Evolutionary conservation across 441 rosid genomes (phyloP).

Genomic region (Capsella rubella): DNA sequence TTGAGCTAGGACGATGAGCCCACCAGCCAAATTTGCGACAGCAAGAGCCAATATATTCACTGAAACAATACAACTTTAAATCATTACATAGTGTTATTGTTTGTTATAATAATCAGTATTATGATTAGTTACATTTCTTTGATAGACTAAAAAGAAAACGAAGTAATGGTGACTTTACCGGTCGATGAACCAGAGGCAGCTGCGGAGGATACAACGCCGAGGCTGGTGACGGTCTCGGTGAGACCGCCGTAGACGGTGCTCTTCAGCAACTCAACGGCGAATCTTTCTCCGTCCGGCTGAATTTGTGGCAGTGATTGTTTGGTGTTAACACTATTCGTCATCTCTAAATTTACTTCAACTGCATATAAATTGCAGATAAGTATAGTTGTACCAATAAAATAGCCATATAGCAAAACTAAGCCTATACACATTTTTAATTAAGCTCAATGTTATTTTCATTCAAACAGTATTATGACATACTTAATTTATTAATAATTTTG

Average conservation of each 20-base stretch:
- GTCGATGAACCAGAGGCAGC: slow-evolving; percentile 79
- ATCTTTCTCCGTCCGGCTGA: slow-evolving; percentile 20
- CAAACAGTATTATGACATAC: neutral
- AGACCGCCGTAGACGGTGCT: slow-evolving; percentile 90
- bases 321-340: neutral
- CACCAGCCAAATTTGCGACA: slow-evolving; percentile 84
- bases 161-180: slow-evolving; percentile 49
- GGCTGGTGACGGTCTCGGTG: slow-evolving; percentile 76
- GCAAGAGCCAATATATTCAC: slow-evolving; percentile 78
- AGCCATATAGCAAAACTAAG: neutral
- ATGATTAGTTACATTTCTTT: slow-evolving; percentile 5
- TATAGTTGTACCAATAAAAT: neutral
- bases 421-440: neutral
- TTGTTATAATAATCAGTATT: neutral
- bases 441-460: neutral
- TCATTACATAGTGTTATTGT: neutral
- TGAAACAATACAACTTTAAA: slow-evolving; percentile 42
- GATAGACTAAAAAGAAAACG: neutral
- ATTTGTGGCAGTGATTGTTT: slow-evolving; percentile 14
- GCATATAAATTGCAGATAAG: neutral
- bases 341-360: slow-evolving; percentile 15
- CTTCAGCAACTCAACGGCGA: slow-evolving; percentile 52
- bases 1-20: slow-evolving; percentile 64
- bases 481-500: neutral
- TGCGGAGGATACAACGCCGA: slow-evolving; percentile 85